These are phyloP conservation scores for Tardiomyces blankii DNA, from an alignment of 1,139 yeast genomes.

Conservation along the genomic window DNA sequence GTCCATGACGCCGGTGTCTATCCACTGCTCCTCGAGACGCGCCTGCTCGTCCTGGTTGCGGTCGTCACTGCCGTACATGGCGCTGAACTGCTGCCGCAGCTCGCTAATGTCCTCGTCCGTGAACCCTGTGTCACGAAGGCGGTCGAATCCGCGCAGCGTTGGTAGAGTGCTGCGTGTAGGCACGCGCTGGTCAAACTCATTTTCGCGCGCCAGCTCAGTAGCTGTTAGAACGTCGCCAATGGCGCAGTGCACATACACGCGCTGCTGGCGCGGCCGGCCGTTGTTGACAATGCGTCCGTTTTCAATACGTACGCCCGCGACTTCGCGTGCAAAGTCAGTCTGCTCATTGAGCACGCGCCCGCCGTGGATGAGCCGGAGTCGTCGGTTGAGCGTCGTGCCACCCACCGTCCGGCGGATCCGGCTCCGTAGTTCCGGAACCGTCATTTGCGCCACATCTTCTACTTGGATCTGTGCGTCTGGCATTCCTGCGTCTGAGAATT, in stretches of 20 bases:
- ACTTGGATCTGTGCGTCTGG: constrained; percentile 36
- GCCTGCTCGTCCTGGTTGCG: constrained; percentile 28
- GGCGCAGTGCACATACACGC: constrained; percentile 64
- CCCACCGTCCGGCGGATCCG: constrained; percentile 25
- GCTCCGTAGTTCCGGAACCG: constrained; percentile 34
- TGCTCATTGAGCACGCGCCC: constrained; percentile 60
- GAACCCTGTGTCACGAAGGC: constrained; percentile 75
- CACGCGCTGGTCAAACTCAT: constrained; percentile 41
- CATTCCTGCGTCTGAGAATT: constrained; percentile 39
- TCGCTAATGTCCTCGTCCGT: constrained; percentile 63
- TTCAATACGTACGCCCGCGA: constrained; percentile 3
- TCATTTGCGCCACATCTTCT: constrained; percentile 27
- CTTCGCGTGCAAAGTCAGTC: constrained; percentile 43
- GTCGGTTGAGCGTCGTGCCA: constrained; percentile 30
- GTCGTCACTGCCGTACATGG: constrained; percentile 42
- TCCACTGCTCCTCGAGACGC: constrained; percentile 82
- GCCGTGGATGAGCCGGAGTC: constrained; percentile 61
- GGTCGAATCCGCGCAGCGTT: constrained; percentile 76
- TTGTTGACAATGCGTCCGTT: constrained; percentile 2
- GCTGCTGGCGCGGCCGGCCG: constrained; percentile 7
- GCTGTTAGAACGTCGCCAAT: constrained; percentile 57
- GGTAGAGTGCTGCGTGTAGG: constrained; percentile 42
- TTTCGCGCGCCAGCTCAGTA: constrained; percentile 55
- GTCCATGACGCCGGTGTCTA: constrained; percentile 59
- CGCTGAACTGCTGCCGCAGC: constrained; percentile 62